Percentiles rank a stretch among this genome's conserved stretches.
These are phyloP conservation scores for Debaryomyces coudertii DNA, from an alignment of 1,139 yeast genomes.

Conservation along the genomic window DNA sequence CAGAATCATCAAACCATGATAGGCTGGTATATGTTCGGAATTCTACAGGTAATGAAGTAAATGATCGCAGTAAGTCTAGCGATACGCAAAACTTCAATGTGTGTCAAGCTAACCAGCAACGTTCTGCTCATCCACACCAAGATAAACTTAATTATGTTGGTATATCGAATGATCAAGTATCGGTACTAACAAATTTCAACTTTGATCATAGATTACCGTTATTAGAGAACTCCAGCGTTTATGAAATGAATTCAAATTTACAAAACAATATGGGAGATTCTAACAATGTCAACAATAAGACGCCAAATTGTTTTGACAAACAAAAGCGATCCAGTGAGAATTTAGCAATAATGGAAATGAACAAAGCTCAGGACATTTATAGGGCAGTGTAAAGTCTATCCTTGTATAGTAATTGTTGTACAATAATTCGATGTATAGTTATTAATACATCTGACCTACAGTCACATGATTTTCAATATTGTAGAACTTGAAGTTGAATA, in stretches of 20 bases:
- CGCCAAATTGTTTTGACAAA: not conserved
- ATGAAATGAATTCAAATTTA: conserved; percentile 7
- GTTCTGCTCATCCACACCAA: not conserved
- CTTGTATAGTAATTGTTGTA: conserved; percentile 3
- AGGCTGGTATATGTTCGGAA: not conserved
- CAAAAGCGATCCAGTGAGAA: conserved; percentile 21
- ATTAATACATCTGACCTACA: not conserved
- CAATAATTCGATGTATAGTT: not conserved
- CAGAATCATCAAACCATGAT: not conserved
- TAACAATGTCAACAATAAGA: conserved; percentile 1
- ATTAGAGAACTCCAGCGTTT: conserved; percentile 31
- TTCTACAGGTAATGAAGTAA: not conserved
- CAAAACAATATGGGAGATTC: not conserved
- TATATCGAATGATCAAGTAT: conserved; percentile 13
- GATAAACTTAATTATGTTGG: conserved; percentile 1
- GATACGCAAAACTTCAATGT: not conserved
- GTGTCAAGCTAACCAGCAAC: not conserved
- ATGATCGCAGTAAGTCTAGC: not conserved
- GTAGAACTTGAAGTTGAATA: too few species aligned
- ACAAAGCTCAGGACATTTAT: conserved; percentile 23
- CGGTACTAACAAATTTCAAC: conserved; percentile 24
- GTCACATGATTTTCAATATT: conserved; percentile 3
- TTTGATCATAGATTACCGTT: conserved; percentile 39
- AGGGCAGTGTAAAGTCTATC: conserved; percentile 19
- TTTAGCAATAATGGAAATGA: conserved; percentile 20